A percentile compares a stretch with the other conserved stretches of the same genome.
Conservation (phyloP, 2,329 filamentous ascomycete genomes). For the Magnaporthales sp. region DNA sequence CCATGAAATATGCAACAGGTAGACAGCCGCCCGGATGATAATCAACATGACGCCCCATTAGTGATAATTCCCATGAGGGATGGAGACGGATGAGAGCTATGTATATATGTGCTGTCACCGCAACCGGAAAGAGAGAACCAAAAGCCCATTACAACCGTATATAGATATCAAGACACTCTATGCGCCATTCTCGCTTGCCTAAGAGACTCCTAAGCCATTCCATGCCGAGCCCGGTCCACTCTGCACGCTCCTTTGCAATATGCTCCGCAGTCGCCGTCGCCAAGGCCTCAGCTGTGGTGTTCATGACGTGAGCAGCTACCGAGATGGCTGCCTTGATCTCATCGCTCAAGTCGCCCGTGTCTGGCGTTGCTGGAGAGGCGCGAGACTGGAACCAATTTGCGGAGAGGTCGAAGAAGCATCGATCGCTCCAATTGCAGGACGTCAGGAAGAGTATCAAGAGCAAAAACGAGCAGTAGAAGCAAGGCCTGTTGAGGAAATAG, state of each 20-base stretch:
- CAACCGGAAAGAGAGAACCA: not conserved
- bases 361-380: slow-evolving; percentile 20
- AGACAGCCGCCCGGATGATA: not conserved
- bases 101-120: not conserved
- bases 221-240: slow-evolving; percentile 69
- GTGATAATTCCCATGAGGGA: not conserved
- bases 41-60: not conserved
- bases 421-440: slow-evolving; percentile 74
- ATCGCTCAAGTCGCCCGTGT: slow-evolving; percentile 16
- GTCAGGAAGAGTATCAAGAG: slow-evolving; percentile 83
- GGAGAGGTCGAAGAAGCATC: slow-evolving; percentile 86
- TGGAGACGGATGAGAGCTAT: not conserved
- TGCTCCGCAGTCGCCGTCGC: slow-evolving; percentile 60
- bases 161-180: slow-evolving; percentile 85
- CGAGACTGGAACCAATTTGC: slow-evolving; percentile 93
- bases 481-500: slow-evolving; percentile 93
- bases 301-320: slow-evolving; percentile 43
- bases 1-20: not conserved
- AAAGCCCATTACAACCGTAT: slow-evolving; percentile 53
- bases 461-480: slow-evolving; percentile 94
- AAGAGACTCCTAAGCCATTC: slow-evolving; percentile 81
- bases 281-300: slow-evolving; percentile 61
- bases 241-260: slow-evolving; percentile 41
- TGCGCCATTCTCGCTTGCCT: slow-evolving; percentile 77
- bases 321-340: slow-evolving; percentile 30